Evolutionary conservation across 495 filamentous ascomycete genomes (phyloP).

Genomic region (Articulospora tetracladia): DNA sequence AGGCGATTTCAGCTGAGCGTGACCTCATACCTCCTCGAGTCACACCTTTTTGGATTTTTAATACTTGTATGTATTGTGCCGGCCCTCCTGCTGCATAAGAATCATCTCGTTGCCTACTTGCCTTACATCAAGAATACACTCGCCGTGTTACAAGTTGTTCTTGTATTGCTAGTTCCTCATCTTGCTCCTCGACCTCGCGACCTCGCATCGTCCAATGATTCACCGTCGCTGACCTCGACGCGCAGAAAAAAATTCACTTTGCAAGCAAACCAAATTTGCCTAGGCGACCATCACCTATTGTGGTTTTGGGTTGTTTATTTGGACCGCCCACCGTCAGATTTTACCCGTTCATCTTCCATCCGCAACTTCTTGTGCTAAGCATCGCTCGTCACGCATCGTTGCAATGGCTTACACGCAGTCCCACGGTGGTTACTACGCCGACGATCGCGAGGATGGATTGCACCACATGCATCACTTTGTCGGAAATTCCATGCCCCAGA

Average conservation of each 20-base stretch:
- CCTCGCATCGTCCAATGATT: not conserved
- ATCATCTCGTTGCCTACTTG: not conserved
- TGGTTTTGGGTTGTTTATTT: not conserved
- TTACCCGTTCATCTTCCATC: too few relatives aligned
- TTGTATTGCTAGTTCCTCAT: not conserved
- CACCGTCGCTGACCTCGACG: not conserved
- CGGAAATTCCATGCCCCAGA: not conserved
- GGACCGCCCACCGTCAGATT: too few relatives aligned
- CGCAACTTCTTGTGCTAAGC: too few relatives aligned
- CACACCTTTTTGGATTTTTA: too few relatives aligned
- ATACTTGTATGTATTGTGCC: not conserved
- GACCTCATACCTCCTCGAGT: not conserved
- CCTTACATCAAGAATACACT: not conserved
- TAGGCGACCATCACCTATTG: not conserved
- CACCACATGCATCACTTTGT: too few relatives aligned
- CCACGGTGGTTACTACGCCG: not conserved
- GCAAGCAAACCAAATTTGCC: not conserved
- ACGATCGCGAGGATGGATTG: not conserved
- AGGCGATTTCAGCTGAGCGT: not conserved
- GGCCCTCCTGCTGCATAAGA: not conserved
- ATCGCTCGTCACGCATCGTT: too few relatives aligned
- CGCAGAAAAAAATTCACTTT: not conserved
- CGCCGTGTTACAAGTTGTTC: not conserved
- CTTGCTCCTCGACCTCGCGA: not conserved
- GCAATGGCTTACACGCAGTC: not conserved